A percentile compares a stretch with the other conserved stretches of the same genome.
phyloP scores from a whole-genome alignment of 2,329 filamentous ascomycete species.

The Byssothecium circinans region DNA sequence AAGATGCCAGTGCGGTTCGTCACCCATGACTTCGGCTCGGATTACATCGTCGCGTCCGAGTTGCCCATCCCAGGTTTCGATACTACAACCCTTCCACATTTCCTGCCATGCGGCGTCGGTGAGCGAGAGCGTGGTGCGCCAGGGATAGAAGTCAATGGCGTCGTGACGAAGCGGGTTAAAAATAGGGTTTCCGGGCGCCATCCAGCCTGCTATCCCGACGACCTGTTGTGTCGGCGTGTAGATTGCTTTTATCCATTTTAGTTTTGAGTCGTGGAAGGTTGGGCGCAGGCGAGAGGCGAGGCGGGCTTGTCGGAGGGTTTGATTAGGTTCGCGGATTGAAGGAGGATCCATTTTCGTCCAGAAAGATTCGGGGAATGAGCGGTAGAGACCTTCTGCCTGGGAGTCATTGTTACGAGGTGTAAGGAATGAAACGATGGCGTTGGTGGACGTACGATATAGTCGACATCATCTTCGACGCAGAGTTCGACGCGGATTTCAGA shows the following conservation, averaged over 20 bases:
- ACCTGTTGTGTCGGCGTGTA: constrained; percentile 19
- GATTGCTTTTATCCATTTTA: constrained; percentile 31
- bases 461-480: constrained; percentile 21
- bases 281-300: constrained; percentile 26
- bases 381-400: constrained; percentile 35
- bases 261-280: constrained; percentile 13
- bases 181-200: constrained; percentile 17
- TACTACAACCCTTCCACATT: constrained; percentile 22
- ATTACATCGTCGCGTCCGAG: constrained; percentile 21
- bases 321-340: constrained; percentile 12
- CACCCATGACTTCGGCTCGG: constrained; percentile 17
- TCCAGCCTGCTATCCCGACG: constrained; percentile 35
- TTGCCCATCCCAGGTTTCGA: constrained; percentile 22
- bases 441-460: constrained; percentile 17
- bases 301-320: constrained; percentile 17
- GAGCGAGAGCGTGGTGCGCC: constrained; percentile 22
- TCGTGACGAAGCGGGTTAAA: constrained; percentile 24
- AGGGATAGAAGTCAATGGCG: constrained; percentile 25
- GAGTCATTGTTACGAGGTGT: background rate
- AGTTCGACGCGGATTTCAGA: constrained; percentile 20
- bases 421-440: no score
- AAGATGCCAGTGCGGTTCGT: constrained; percentile 37
- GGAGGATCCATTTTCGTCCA: constrained; percentile 29
- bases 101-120: constrained; percentile 20
- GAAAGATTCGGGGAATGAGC: constrained; percentile 20